Percentiles rank a stretch among this genome's conserved stretches.
phyloP scores from a whole-genome alignment of 2,329 filamentous ascomycete species.

The Aspergillus quadricinctus region DNA sequence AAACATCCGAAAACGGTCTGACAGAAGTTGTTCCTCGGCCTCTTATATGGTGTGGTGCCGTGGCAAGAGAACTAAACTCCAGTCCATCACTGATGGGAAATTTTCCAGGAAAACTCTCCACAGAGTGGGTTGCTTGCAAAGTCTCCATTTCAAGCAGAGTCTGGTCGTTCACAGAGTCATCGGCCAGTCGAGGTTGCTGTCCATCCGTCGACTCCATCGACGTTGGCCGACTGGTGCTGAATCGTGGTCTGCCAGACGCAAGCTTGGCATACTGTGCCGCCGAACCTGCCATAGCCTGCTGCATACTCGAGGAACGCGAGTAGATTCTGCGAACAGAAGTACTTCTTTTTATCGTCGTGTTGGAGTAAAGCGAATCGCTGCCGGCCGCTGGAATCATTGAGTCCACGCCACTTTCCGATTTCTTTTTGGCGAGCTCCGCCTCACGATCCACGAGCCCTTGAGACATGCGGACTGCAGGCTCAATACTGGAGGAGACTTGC shows the following conservation, averaged over 20 bases:
- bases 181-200: not conserved
- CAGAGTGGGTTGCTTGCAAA: constrained; percentile 15
- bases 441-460: not conserved
- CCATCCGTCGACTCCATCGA: constrained; percentile 11
- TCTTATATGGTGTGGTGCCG: constrained; percentile 18
- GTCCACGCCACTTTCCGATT: not conserved
- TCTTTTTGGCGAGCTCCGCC: not conserved
- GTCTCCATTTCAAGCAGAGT: constrained; percentile 12
- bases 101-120: constrained; percentile 29
- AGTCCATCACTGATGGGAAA: constrained; percentile 30
- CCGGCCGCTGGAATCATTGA: constrained; percentile 1
- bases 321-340: constrained; percentile 6
- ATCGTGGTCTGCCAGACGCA: constrained; percentile 8
- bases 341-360: constrained; percentile 8
- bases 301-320: constrained; percentile 5
- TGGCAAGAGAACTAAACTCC: constrained; percentile 23
- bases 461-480: constrained; percentile 4
- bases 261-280: constrained; percentile 13
- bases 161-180: constrained; percentile 5
- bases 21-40: constrained; percentile 22
- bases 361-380: constrained; percentile 21
- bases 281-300: constrained; percentile 6
- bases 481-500: constrained; percentile 4
- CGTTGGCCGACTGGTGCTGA: constrained; percentile 7
- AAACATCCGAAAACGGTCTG: constrained; percentile 23